These are phyloP conservation scores for Inga laurina DNA, from an alignment of 306 rosid species.

Conservation along the genomic window DNA sequence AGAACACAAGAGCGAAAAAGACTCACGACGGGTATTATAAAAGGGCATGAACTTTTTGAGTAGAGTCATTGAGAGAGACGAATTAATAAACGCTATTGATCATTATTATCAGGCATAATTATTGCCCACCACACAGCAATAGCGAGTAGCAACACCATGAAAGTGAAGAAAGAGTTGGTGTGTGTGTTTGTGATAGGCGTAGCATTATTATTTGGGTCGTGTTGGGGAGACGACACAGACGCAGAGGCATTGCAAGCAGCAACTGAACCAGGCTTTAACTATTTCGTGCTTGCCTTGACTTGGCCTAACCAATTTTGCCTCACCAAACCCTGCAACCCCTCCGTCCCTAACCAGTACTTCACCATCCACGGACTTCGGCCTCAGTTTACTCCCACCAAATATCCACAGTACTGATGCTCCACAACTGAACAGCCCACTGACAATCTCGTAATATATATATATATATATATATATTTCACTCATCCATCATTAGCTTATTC, in stretches of 20 bases:
- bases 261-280: not conserved
- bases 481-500: no score
- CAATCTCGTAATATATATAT: no score
- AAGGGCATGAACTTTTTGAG: not conserved
- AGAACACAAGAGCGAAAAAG: not conserved
- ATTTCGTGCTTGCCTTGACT: not conserved
- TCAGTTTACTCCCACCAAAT: not conserved
- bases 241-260: not conserved
- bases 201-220: not conserved
- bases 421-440: not conserved
- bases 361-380: not conserved
- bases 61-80: not conserved
- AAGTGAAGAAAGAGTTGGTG: not conserved
- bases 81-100: not conserved
- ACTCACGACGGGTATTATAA: not conserved
- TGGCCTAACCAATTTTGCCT: not conserved
- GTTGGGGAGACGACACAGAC: not conserved
- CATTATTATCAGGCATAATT: not conserved
- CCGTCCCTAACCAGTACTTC: not conserved
- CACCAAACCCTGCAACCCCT: not conserved
- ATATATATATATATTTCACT: no score
- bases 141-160: not conserved
- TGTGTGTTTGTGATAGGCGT: not conserved
- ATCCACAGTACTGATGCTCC: no score
- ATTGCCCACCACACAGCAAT: no score